Evolutionary conservation across 2,329 filamentous ascomycete species (phyloP).

Genomic region (Aspergillus pseudonomiae): DNA sequence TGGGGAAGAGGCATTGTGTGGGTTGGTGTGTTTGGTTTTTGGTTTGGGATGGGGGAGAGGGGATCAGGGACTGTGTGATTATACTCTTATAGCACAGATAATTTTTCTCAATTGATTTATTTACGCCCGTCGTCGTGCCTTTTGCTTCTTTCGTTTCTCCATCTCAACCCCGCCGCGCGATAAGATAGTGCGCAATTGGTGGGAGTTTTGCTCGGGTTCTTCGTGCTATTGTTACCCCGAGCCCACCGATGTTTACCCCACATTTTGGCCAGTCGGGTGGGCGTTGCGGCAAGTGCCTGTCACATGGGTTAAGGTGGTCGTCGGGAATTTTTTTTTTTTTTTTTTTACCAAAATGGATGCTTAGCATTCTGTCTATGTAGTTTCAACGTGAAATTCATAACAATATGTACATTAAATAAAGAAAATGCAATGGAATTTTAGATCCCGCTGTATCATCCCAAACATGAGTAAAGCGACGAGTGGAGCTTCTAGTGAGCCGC

Average conservation of each 20-base stretch:
- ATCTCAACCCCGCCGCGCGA: slow-evolving; percentile 18
- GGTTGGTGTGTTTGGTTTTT: background rate
- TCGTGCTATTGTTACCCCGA: slow-evolving; percentile 39
- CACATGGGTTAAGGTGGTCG: background rate
- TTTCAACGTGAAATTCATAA: slow-evolving; percentile 10
- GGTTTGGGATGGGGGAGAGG: background rate
- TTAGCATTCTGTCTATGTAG: background rate
- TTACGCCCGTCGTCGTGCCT: background rate
- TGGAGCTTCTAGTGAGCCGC: slow-evolving; percentile 8
- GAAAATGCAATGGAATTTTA: background rate
- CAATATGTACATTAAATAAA: background rate
- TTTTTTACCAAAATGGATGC: background rate
- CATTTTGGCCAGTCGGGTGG: slow-evolving; percentile 4
- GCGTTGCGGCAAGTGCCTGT: background rate
- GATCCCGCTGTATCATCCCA: background rate
- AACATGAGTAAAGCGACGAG: background rate
- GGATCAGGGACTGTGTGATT: background rate
- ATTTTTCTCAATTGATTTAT: background rate
- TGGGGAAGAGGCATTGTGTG: slow-evolving; percentile 35
- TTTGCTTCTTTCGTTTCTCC: background rate
- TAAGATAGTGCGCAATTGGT: slow-evolving; percentile 24
- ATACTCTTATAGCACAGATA: background rate
- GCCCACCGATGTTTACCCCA: slow-evolving; percentile 23
- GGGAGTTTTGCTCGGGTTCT: slow-evolving; percentile 25
- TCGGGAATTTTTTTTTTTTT: background rate